Evolutionary conservation across 169 alveolate genomes (phyloP).

Genomic region (Cardiosporidium cionae): DNA sequence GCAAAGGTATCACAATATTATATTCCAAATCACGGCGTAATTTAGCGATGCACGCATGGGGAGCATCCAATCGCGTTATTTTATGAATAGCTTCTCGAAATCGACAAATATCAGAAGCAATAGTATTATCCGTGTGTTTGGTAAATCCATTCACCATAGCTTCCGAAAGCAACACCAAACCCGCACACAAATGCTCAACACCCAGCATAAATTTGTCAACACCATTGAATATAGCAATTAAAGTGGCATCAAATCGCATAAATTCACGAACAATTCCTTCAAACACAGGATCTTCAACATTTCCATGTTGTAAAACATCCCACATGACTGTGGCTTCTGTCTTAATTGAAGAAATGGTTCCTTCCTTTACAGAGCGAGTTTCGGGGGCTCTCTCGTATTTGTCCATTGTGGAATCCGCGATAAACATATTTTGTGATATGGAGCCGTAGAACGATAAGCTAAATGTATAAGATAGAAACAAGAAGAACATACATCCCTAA

Average conservation of each 20-base stretch:
- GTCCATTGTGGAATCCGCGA: no score
- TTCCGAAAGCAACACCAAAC: slow-evolving; percentile 14
- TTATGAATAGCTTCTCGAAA: slow-evolving; percentile 16
- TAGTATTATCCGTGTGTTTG: slow-evolving; percentile 14
- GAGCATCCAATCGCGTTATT: slow-evolving; percentile 28
- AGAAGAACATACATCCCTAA: no score
- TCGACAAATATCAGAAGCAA: slow-evolving; percentile 5
- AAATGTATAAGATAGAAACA: background rate
- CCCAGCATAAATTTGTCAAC: slow-evolving; percentile 16
- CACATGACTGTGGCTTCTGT: background rate
- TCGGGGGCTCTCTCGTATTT: no score
- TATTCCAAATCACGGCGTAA: slow-evolving; percentile 15
- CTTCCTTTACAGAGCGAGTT: background rate
- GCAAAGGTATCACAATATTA: slow-evolving; percentile 22
- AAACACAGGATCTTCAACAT: slow-evolving; percentile 24
- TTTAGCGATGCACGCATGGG: slow-evolving; percentile 21
- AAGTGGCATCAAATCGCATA: slow-evolving; percentile 18
- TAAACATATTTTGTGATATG: no score
- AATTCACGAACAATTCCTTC: slow-evolving; percentile 37
- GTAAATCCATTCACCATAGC: slow-evolving; percentile 12
- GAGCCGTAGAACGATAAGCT: background rate
- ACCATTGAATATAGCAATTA: slow-evolving; percentile 12
- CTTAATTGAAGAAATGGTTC: background rate
- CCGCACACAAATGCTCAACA: slow-evolving; percentile 13
- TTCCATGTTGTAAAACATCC: slow-evolving; percentile 13